phyloP scores from a whole-genome alignment of 2,329 filamentous ascomycete species.

The Hypoxylon sp. region DNA sequence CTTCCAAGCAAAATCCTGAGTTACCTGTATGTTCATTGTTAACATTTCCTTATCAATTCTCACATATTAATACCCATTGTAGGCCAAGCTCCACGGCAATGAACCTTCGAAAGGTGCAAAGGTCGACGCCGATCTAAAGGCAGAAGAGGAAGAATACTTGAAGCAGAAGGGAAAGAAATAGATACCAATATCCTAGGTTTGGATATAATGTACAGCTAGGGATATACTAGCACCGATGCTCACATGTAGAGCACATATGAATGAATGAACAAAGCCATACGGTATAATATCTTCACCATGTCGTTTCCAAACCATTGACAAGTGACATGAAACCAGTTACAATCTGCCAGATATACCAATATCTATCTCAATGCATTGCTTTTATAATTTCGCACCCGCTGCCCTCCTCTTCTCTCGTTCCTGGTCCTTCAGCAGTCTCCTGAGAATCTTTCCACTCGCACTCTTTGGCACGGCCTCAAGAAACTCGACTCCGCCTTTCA shows the following conservation, averaged over 20 bases:
- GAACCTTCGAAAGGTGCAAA: constrained; percentile 76
- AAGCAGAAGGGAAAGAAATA: constrained; percentile 66
- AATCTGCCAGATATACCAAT: neutral
- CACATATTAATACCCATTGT: neutral
- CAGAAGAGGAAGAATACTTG: constrained; percentile 72
- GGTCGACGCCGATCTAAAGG: constrained; percentile 73
- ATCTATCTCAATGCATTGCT: neutral
- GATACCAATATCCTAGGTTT: constrained; percentile 2
- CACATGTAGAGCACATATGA: constrained; percentile 7
- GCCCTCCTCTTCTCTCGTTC: constrained; percentile 70
- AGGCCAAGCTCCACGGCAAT: constrained; percentile 75
- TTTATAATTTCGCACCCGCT: constrained; percentile 68
- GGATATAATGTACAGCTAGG: neutral
- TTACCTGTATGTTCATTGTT: constrained; percentile 56
- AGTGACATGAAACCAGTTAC: constrained; percentile 2
- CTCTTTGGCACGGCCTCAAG: constrained; percentile 69
- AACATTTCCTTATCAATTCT: constrained; percentile 15
- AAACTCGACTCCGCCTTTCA: constrained; percentile 63
- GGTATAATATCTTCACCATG: neutral
- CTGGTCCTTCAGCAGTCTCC: constrained; percentile 69
- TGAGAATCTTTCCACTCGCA: constrained; percentile 70
- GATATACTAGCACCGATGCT: neutral
- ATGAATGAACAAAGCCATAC: constrained; percentile 3
- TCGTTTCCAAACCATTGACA: too few relatives aligned
- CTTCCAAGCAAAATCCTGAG: constrained; percentile 68